phyloP scores from a whole-genome alignment of 2,329 filamentous ascomycete genomes.

The Neonectria ditissima region DNA sequence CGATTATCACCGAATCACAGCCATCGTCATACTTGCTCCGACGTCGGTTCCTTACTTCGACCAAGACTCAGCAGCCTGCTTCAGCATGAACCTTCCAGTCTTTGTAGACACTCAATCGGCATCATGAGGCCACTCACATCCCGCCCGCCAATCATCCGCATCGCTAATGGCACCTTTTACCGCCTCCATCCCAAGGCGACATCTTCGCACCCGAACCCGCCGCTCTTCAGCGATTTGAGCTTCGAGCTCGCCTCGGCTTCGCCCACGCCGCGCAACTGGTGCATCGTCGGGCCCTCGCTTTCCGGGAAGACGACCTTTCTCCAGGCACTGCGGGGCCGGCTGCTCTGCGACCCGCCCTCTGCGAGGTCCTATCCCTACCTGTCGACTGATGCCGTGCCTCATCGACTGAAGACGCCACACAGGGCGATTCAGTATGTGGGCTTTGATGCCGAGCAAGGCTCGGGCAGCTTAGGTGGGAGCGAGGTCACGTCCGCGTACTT shows the following conservation, averaged over 20 bases:
- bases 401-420: conserved; percentile 67
- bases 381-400: conserved; percentile 68
- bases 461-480: conserved; percentile 63
- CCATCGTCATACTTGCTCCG: conserved; percentile 23
- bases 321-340: conserved; percentile 79
- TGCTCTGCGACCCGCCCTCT: conserved; percentile 79
- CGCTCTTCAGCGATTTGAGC: conserved; percentile 77
- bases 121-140: conserved; percentile 53
- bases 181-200: conserved; percentile 73
- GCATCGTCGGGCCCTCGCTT: conserved; percentile 82
- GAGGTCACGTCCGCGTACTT: conserved; percentile 81
- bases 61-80: conserved; percentile 5
- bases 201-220: conserved; percentile 69
- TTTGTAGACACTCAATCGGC: conserved; percentile 31
- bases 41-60: conserved; percentile 31
- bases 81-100: conserved; percentile 25
- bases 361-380: conserved; percentile 85
- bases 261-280: conserved; percentile 75
- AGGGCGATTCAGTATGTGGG: conserved; percentile 89
- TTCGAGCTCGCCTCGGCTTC: conserved; percentile 75
- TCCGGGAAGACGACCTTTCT: conserved; percentile 86
- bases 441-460: conserved; percentile 79
- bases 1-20: conserved; percentile 27
- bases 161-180: conserved; percentile 86
- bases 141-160: conserved; percentile 73